These are phyloP conservation scores for Spizellomyces punctatus DNA, from an alignment of 192 early-diverging fungal species.

Conservation along the genomic window DNA sequence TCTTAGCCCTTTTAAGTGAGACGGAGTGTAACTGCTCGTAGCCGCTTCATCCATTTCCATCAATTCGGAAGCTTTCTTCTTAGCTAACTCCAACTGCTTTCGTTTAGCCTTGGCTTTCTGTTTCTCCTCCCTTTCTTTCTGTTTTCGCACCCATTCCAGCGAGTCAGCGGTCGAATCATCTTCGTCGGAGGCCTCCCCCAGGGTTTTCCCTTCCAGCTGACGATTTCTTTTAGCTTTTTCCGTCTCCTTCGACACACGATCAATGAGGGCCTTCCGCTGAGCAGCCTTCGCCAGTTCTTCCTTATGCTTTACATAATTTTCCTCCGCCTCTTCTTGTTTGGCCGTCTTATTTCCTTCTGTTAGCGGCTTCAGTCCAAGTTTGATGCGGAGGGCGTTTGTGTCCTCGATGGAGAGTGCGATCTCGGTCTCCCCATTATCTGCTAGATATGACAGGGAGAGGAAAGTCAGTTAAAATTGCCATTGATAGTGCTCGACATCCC, in stretches of 20 bases:
- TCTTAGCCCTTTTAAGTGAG: slow-evolving; percentile 71
- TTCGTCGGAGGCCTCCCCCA: slow-evolving; percentile 63
- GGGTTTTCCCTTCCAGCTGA: slow-evolving; percentile 62
- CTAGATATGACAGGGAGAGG: background rate
- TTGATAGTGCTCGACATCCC: too few species aligned
- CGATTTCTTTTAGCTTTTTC: slow-evolving; percentile 51
- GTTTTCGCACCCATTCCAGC: slow-evolving; percentile 69
- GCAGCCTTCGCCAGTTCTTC: slow-evolving; percentile 55
- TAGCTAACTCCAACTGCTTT: slow-evolving; percentile 42
- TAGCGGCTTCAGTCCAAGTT: slow-evolving; percentile 51
- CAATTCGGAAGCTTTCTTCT: slow-evolving; percentile 41
- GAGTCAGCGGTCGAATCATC: slow-evolving; percentile 56
- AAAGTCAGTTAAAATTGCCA: too few species aligned
- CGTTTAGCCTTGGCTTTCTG: slow-evolving; percentile 47
- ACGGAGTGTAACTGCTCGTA: slow-evolving; percentile 15
- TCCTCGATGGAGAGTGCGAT: slow-evolving; percentile 49
- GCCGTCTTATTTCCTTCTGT: slow-evolving; percentile 8
- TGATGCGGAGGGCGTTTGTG: slow-evolving; percentile 48
- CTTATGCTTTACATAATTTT: slow-evolving; percentile 57
- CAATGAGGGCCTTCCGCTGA: slow-evolving; percentile 51
- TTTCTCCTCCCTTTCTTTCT: slow-evolving; percentile 52
- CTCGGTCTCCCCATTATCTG: slow-evolving; percentile 12
- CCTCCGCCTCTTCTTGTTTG: slow-evolving; percentile 46
- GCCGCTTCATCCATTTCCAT: slow-evolving; percentile 38
- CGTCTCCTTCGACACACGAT: slow-evolving; percentile 56